Percentiles rank a stretch among this genome's conserved stretches.
Conservation (phyloP, 306 rosid genomes). For the barrel medic (Medicago truncatula) region DNA sequence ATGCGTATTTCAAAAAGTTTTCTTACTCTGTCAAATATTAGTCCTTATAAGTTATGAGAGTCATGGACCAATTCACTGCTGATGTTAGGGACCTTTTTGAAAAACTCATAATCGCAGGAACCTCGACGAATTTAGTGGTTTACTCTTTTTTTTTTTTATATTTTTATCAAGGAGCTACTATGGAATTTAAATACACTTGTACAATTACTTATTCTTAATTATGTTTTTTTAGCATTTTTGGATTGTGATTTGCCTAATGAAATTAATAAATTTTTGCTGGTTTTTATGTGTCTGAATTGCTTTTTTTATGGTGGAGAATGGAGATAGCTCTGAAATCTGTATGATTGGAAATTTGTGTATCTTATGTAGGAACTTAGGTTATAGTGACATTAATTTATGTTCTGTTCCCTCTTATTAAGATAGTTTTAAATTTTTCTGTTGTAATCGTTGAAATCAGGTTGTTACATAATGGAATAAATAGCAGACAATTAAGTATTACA, state of each 20-base stretch:
- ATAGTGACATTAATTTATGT: conserved; percentile 4
- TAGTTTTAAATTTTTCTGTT: not conserved
- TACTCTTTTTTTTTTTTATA: too few relatives aligned
- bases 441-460: conserved; percentile 20
- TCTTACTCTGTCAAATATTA: too few relatives aligned
- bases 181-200: conserved; percentile 17
- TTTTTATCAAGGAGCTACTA: not conserved
- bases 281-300: conserved; percentile 10
- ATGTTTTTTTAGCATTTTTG: conserved; percentile 11
- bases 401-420: not conserved
- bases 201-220: not conserved
- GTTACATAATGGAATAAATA: conserved; percentile 2
- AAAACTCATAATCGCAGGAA: too few relatives aligned
- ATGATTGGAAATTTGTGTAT: conserved; percentile 1
- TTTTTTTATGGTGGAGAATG: not conserved
- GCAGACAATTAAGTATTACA: not conserved
- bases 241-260: conserved; percentile 21
- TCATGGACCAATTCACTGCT: too few relatives aligned
- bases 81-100: too few relatives aligned
- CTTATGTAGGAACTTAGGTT: conserved; percentile 10
- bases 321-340: conserved; percentile 6
- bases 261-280: not conserved
- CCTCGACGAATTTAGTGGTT: too few relatives aligned
- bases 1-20: too few relatives aligned
- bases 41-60: too few relatives aligned